phyloP scores from a whole-genome alignment of 2,329 filamentous ascomycete species.

The Diaporthe sp. region DNA sequence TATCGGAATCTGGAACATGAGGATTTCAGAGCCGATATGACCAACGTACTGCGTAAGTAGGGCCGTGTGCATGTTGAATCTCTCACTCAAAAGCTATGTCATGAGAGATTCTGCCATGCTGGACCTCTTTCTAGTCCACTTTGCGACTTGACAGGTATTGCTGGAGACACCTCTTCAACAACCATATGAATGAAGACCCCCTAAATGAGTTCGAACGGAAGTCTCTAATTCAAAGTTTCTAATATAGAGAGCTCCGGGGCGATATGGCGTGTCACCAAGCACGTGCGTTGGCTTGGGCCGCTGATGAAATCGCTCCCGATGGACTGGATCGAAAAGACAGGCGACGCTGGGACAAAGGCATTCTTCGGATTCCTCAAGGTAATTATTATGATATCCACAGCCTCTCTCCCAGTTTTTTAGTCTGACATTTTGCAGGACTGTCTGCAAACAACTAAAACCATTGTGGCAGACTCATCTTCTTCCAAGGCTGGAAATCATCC shows the following conservation, averaged over 20 bases:
- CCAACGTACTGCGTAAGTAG: conserved; percentile 2
- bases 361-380: conserved; percentile 38
- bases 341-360: conserved; percentile 22
- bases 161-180: too few species aligned
- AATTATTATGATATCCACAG: too few species aligned
- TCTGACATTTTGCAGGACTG: conserved; percentile 9
- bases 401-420: too few species aligned
- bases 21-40: conserved; percentile 39
- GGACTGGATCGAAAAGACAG: conserved; percentile 34
- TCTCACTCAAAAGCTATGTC: neutral
- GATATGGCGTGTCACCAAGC: conserved; percentile 43
- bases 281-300: conserved; percentile 42
- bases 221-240: too few species aligned
- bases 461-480: conserved; percentile 14
- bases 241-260: conserved; percentile 24
- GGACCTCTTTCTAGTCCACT: too few species aligned
- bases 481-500: conserved; percentile 37
- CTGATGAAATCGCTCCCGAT: conserved; percentile 39
- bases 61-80: too few species aligned
- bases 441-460: conserved; percentile 28
- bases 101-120: neutral
- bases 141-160: too few species aligned
- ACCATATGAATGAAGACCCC: too few species aligned
- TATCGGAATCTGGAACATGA: conserved; percentile 37
- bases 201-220: too few species aligned